A percentile compares a stretch with the other conserved stretches of the same genome.
Conservation (phyloP, 495 filamentous ascomycete genomes). For the Baudoinia panamericana region DNA sequence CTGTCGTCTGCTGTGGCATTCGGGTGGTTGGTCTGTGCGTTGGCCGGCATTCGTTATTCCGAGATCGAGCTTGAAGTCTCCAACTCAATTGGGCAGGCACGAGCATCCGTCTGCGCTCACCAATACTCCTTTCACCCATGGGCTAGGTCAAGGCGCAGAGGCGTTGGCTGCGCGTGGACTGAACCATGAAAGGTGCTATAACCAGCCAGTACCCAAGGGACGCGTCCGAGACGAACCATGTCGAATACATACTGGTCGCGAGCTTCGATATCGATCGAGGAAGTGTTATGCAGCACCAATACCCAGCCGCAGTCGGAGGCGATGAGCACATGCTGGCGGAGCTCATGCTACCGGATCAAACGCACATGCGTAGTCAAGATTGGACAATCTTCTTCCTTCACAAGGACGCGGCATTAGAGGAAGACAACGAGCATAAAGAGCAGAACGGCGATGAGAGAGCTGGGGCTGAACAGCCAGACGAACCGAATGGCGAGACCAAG, state of each 20-base stretch:
- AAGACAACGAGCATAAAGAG: conserved; percentile 38
- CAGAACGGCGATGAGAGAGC: no score
- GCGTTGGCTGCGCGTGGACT: no score
- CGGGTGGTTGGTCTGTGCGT: no score
- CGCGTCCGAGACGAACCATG: conserved; percentile 73
- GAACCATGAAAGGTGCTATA: no score
- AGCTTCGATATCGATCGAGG: conserved; percentile 95
- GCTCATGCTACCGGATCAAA: conserved; percentile 96
- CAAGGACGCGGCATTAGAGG: conserved; percentile 55
- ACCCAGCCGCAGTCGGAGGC: conserved; percentile 84
- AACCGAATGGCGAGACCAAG: conserved; percentile 28
- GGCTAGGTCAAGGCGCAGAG: no score
- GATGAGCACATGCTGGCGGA: conserved; percentile 97
- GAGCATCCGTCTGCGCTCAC: no score
- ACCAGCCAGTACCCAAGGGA: conserved; percentile 83
- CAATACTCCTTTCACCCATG: no score
- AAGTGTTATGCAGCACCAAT: conserved; percentile 97
- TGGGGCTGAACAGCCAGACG: conserved; percentile 5
- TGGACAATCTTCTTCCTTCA: conserved; percentile 99
- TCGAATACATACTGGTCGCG: conserved; percentile 97
- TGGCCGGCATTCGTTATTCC: no score
- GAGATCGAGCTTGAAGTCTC: no score
- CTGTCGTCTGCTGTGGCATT: no score
- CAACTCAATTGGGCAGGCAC: no score
- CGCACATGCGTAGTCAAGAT: conserved; percentile 86